Percentiles rank a stretch among this genome's conserved stretches.
Conservation (phyloP, 2,329 filamentous ascomycete genomes). For the Aspergillus novofumigatus region DNA sequence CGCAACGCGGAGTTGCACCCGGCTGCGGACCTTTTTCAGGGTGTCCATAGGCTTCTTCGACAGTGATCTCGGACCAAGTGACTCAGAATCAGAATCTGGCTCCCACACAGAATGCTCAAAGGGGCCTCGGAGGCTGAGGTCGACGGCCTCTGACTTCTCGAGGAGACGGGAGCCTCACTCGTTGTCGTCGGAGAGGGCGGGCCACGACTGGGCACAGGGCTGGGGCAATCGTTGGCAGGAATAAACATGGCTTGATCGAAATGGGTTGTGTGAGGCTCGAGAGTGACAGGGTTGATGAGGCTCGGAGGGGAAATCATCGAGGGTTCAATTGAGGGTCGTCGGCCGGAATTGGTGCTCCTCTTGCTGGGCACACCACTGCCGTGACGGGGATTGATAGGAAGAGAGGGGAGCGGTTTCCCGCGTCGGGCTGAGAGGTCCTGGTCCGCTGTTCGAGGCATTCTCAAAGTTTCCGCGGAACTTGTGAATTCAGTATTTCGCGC, state of each 20-base stretch:
- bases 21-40: conserved; percentile 38
- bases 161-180: conserved; percentile 24
- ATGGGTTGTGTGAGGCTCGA: conserved; percentile 36
- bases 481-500: conserved; percentile 17
- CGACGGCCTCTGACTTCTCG: conserved; percentile 27
- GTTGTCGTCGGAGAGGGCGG: conserved; percentile 29
- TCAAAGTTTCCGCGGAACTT: conserved; percentile 25
- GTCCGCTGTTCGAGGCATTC: conserved; percentile 26
- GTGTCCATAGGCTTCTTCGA: conserved; percentile 37
- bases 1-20: conserved; percentile 35
- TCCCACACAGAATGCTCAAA: conserved; percentile 40
- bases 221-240: conserved; percentile 34
- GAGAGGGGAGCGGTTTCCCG: conserved; percentile 29
- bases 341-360: conserved; percentile 21
- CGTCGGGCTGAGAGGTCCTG: conserved; percentile 25
- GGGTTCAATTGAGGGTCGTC: conserved; percentile 30
- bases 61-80: conserved; percentile 30
- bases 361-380: conserved; percentile 15
- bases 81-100: conserved; percentile 37
- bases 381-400: conserved; percentile 26
- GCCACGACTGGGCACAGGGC: conserved; percentile 32
- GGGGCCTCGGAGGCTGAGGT: conserved; percentile 31
- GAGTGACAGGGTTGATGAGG: conserved; percentile 36
- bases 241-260: conserved; percentile 41
- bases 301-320: conserved; percentile 38